Evolutionary conservation across 1,139 yeast genomes (phyloP).

Genomic region (Nakaseomyces nivariensis): DNA sequence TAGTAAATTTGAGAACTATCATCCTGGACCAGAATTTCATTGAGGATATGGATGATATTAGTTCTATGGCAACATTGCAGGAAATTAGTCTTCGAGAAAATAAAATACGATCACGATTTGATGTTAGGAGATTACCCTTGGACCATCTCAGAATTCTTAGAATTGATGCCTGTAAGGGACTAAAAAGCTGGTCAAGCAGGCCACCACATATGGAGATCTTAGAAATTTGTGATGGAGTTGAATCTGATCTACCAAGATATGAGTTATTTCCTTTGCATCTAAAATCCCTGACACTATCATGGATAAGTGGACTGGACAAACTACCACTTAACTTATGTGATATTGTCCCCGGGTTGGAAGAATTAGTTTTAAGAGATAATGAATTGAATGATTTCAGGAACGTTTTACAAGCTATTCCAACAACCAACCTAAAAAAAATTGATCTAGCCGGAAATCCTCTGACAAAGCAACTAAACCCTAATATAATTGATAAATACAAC

Average conservation of each 20-base stretch:
- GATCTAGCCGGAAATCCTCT: neutral
- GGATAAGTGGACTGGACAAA: slow-evolving; percentile 4
- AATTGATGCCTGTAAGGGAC: slow-evolving; percentile 3
- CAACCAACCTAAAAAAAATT: neutral
- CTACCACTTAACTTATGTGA: slow-evolving; percentile 6
- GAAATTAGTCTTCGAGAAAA: neutral
- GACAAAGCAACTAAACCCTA: neutral
- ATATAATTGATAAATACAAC: neutral
- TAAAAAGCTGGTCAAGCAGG: neutral
- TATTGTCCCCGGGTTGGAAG: slow-evolving; percentile 4
- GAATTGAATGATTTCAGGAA: slow-evolving; percentile 3
- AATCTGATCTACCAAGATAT: slow-evolving; percentile 4
- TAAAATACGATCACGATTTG: neutral
- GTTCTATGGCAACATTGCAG: neutral
- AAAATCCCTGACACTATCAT: slow-evolving; percentile 3
- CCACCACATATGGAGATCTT: slow-evolving; percentile 4
- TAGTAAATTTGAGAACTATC: slow-evolving; percentile 13
- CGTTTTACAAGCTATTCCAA: slow-evolving; percentile 1
- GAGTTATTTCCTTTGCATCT: slow-evolving; percentile 4
- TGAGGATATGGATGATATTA: neutral
- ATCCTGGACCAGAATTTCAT: slow-evolving; percentile 16
- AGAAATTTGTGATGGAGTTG: slow-evolving; percentile 2
- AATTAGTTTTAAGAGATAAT: slow-evolving; percentile 5
- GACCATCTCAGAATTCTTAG: slow-evolving; percentile 4
- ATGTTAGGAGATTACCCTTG: neutral